These are phyloP conservation scores for Colletotrichum eleusines DNA, from an alignment of 2,329 filamentous ascomycete species.

Conservation along the genomic window DNA sequence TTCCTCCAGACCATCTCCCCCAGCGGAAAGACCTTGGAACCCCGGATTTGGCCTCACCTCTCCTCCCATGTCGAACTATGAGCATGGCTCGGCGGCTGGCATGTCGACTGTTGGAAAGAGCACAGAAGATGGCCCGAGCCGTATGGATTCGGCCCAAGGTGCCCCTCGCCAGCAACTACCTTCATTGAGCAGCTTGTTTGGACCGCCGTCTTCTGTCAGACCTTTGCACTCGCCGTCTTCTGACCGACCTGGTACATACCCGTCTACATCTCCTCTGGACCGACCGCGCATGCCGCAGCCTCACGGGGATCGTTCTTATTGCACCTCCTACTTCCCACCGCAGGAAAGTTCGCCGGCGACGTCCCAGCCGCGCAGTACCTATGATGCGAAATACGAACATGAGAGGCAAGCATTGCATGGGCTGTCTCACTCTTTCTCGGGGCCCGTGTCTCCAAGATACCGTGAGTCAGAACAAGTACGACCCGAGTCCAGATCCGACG, in stretches of 20 bases:
- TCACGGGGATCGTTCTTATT: constrained; percentile 53
- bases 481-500: constrained; percentile 53
- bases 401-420: constrained; percentile 53
- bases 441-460: constrained; percentile 60
- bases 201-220: constrained; percentile 58
- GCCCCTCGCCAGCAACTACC: constrained; percentile 63
- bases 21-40: constrained; percentile 61
- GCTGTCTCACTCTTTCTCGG: constrained; percentile 53
- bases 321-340: constrained; percentile 62
- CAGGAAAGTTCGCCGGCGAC: constrained; percentile 51
- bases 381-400: constrained; percentile 59
- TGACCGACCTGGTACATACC: constrained; percentile 59
- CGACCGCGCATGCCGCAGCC: constrained; percentile 56
- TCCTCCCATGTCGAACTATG: constrained; percentile 71
- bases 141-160: constrained; percentile 50
- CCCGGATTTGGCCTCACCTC: constrained; percentile 56
- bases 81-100: constrained; percentile 58
- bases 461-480: constrained; percentile 54
- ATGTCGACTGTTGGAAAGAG: constrained; percentile 56
- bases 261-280: constrained; percentile 61
- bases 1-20: constrained; percentile 57
- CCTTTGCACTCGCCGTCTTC: constrained; percentile 60
- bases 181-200: constrained; percentile 69
- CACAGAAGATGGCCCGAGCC: constrained; percentile 52
- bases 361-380: constrained; percentile 60